Conservation (phyloP, 1,139 yeast genomes). For the Eremothecium gossypii region DNA sequence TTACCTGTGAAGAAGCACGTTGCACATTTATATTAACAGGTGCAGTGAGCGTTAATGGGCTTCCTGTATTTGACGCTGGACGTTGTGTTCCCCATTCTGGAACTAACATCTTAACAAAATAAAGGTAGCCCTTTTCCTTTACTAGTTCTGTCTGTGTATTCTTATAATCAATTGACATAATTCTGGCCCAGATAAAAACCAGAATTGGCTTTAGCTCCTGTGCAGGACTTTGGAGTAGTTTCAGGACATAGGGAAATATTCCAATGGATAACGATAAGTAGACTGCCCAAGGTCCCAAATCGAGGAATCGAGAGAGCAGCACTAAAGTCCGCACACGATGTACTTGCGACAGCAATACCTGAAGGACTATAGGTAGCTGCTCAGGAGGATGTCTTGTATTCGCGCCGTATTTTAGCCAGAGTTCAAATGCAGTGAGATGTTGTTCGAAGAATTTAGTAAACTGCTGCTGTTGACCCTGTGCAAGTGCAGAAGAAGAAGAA, state of each 20-base stretch:
- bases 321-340: conserved; percentile 87
- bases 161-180: conserved; percentile 88
- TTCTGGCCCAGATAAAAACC: conserved; percentile 95
- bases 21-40: conserved; percentile 17
- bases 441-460: conserved; percentile 93
- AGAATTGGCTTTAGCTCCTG: conserved; percentile 90
- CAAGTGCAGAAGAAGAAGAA: conserved; percentile 13
- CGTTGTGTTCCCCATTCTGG: conserved; percentile 37
- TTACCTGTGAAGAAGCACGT: conserved; percentile 9
- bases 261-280: conserved; percentile 88
- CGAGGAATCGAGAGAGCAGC: conserved; percentile 73
- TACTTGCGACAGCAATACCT: conserved; percentile 85
- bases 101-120: conserved; percentile 68
- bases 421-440: conserved; percentile 89
- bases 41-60: conserved; percentile 28
- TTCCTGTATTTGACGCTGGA: conserved; percentile 26
- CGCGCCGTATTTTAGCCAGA: conserved; percentile 90
- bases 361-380: conserved; percentile 87
- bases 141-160: conserved; percentile 88
- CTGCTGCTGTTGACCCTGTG: conserved; percentile 43
- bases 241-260: conserved; percentile 88
- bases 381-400: conserved; percentile 83
- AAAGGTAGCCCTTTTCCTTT: conserved; percentile 84
- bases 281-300: conserved; percentile 97
- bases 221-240: conserved; percentile 87